Percentiles rank a stretch among this genome's conserved stretches.
phyloP scores from a whole-genome alignment of 2,329 filamentous ascomycete genomes.

The Spiromastix sp. region DNA sequence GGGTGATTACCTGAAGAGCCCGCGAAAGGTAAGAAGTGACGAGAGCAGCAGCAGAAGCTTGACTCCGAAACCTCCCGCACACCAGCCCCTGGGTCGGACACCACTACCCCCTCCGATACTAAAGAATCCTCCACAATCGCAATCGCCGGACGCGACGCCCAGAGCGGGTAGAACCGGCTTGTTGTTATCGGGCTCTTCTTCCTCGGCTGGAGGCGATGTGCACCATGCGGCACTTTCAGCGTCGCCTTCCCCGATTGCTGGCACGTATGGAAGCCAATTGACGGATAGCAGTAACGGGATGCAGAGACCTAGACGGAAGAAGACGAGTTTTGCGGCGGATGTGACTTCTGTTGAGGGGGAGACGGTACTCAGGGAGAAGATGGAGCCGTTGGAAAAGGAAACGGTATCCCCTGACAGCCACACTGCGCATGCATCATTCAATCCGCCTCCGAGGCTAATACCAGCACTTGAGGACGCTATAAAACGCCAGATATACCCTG shows the following conservation, averaged over 20 bases:
- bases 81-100: conserved; percentile 6
- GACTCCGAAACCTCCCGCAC: conserved; percentile 5
- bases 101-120: conserved; percentile 27
- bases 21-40: conserved; percentile 1
- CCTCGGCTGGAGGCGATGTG: too few species aligned
- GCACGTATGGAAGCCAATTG: neutral
- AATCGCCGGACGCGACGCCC: conserved; percentile 20
- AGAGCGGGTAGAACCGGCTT: conserved; percentile 6
- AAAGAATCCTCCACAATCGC: conserved; percentile 26
- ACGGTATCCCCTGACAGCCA: too few species aligned
- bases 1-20: neutral
- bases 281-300: neutral
- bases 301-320: conserved; percentile 6
- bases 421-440: too few species aligned
- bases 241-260: neutral
- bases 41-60: conserved; percentile 2
- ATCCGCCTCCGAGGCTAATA: too few species aligned
- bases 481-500: too few species aligned
- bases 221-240: neutral
- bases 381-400: too few species aligned
- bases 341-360: conserved; percentile 5
- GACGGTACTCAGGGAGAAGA: conserved; percentile 2
- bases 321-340: conserved; percentile 8
- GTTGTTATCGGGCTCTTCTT: neutral
- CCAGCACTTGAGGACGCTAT: too few species aligned